Base-by-base conservation (phyloP, 2,329 filamentous ascomycete genomes). In the Fusarium compactum region DNA sequence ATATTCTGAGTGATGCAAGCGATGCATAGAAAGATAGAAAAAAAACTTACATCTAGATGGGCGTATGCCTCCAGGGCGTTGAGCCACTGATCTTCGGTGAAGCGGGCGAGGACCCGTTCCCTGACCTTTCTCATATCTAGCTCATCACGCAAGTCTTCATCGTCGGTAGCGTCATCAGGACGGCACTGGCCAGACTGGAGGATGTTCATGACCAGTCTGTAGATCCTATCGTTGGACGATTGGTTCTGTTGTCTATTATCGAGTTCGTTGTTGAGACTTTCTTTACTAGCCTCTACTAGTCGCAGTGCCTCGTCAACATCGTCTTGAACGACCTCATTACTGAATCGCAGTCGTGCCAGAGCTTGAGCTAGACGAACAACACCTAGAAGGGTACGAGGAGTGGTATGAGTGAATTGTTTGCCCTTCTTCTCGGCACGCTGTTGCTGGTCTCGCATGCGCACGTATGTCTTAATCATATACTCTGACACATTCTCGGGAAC, bases 391-490 rank as follows among this genome's bases (percentile, higher is more conserved):
- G 96, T 98, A 86, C 96, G 93, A 1, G 95, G 92, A 3, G 95
- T 97, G 20, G 95, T 97, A 82, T 99, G 94, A 3, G 93, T 92
- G 80, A 98, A 98, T 74, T 95, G 93, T 81, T 95, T 93, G 83
- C 95, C 95, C 78, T 90, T 91, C 80, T 91, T 92, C 83, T 98
- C 96, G 68, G 97, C 95, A 62, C 92, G 90, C 80, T 95, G 94
- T 80, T 98, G 94, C 77, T 95, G 90, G 76, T 97, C 94, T 56
- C 96, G 92, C 86, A 99, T 91, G 66, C 93, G 92, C 32, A 99
- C 96, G 78, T 99, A 99, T 1, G 95, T 97, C 78, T 95, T 96
- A 58, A 97, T 92, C 85, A 99, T 94, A 84, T 99, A 99, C 79
- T 99, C 96, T 1, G 93, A 95, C 6, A 98, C 93, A 9, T 87